phyloP scores from a whole-genome alignment of 257 asterid species.

The Ballota nigra region DNA sequence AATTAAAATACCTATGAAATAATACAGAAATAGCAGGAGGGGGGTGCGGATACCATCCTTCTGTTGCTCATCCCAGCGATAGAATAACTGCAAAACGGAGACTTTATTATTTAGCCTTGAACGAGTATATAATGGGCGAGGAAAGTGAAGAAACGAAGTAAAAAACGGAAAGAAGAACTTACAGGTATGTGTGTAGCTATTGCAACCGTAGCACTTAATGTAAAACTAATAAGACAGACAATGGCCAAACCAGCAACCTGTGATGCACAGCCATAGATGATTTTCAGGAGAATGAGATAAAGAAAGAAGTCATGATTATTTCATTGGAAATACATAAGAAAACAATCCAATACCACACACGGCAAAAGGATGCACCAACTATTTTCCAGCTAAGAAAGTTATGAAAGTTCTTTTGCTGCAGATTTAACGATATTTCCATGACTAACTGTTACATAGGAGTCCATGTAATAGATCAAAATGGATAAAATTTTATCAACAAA shows the following conservation, averaged over 20 bases:
- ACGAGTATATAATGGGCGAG: neutral
- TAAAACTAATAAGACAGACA: slow-evolving; percentile 82
- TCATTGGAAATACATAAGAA: neutral
- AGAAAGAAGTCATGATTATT: neutral
- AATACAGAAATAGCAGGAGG: slow-evolving; percentile 64
- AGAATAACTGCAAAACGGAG: slow-evolving; percentile 63
- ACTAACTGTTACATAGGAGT: neutral
- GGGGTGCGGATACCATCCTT: slow-evolving; percentile 45
- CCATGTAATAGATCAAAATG: neutral
- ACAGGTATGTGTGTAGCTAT: slow-evolving; percentile 75
- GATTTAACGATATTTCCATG: neutral
- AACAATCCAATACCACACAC: neutral
- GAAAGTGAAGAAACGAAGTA: slow-evolving; percentile 7
- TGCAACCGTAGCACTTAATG: slow-evolving; percentile 71
- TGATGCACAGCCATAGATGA: slow-evolving; percentile 10
- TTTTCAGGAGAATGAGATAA: neutral
- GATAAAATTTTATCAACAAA: neutral
- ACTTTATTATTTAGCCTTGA: neutral
- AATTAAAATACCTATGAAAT: slow-evolving; percentile 58
- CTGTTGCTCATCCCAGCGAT: slow-evolving; percentile 57
- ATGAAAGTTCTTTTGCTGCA: neutral
- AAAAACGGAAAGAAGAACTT: slow-evolving; percentile 32
- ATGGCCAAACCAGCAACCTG: slow-evolving; percentile 91
- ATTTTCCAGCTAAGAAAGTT: neutral
- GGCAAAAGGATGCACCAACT: neutral